Evolutionary conservation across 2,329 filamentous ascomycete genomes (phyloP).

Genomic region (Samsoniella hepiali): DNA sequence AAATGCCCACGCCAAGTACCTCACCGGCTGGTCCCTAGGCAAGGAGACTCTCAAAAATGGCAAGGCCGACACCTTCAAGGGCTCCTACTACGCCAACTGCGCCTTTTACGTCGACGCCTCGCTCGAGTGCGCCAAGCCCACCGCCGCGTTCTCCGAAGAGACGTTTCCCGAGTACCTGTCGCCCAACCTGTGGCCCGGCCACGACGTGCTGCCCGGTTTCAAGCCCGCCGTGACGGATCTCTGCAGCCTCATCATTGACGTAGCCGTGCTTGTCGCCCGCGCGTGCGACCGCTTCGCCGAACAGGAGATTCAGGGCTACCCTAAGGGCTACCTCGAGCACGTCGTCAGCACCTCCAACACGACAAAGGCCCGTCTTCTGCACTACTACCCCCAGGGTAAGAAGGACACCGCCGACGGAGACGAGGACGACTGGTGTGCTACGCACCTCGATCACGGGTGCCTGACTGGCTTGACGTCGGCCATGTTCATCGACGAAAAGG

Average conservation of each 20-base stretch:
- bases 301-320: slow-evolving; percentile 74
- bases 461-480: slow-evolving; percentile 90
- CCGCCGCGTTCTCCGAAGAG: slow-evolving; percentile 51
- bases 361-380: slow-evolving; percentile 85
- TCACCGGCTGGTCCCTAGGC: slow-evolving; percentile 75
- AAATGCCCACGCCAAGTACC: slow-evolving; percentile 59
- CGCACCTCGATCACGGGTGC: slow-evolving; percentile 87
- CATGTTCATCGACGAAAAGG: slow-evolving; percentile 87
- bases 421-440: slow-evolving; percentile 93
- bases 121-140: slow-evolving; percentile 61
- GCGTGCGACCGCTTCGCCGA: slow-evolving; percentile 85
- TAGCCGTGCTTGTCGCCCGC: slow-evolving; percentile 81
- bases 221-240: slow-evolving; percentile 67
- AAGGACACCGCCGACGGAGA: slow-evolving; percentile 38
- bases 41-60: slow-evolving; percentile 79
- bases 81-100: slow-evolving; percentile 81
- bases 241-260: slow-evolving; percentile 83
- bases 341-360: slow-evolving; percentile 83
- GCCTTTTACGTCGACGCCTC: slow-evolving; percentile 67
- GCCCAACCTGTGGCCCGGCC: slow-evolving; percentile 82
- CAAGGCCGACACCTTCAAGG: slow-evolving; percentile 75
- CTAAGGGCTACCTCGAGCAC: slow-evolving; percentile 74
- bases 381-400: slow-evolving; percentile 75
- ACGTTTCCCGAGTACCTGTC: slow-evolving; percentile 86
- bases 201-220: slow-evolving; percentile 71